phyloP scores from a whole-genome alignment of 148 eudicot genomes.

The Diospyros kaki region DNA sequence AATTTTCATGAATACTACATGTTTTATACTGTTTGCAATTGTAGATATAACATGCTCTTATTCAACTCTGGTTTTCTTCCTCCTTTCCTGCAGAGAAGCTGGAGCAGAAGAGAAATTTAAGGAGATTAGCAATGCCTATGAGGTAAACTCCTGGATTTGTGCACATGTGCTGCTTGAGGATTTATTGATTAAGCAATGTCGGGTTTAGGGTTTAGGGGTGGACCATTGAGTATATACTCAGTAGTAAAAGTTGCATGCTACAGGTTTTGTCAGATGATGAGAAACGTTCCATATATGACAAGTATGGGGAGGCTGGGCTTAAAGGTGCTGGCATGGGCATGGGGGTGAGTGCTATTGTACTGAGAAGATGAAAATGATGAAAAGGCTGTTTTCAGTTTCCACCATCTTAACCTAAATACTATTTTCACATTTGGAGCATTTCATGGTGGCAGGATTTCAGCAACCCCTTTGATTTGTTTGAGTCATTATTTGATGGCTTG shows the following conservation, averaged over 20 bases:
- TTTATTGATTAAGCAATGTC: not conserved
- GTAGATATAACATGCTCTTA: not conserved
- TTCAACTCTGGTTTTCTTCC: constrained; percentile 1
- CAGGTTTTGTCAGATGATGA: constrained; percentile 97
- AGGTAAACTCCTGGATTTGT: constrained; percentile 42
- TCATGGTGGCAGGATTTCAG: constrained; percentile 65
- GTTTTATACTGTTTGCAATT: not conserved
- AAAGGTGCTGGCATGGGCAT: constrained; percentile 81
- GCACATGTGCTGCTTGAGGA: not conserved
- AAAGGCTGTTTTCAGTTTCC: not conserved
- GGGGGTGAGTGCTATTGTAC: constrained; percentile 56
- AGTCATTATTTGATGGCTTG: constrained; percentile 75
- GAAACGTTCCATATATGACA: constrained; percentile 90
- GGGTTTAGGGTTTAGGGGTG: not conserved
- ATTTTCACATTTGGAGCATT: not conserved
- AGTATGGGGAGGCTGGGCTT: constrained; percentile 94
- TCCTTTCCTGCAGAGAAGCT: constrained; percentile 61
- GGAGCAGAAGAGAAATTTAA: constrained; percentile 92
- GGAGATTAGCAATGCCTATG: constrained; percentile 95
- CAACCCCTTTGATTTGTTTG: constrained; percentile 93
- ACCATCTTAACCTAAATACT: not conserved
- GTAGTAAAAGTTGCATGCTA: not conserved
- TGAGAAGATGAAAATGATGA: not conserved
- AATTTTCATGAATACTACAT: not conserved
- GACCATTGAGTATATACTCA: not conserved